Conservation (phyloP, 306 rosid species). For the Acacia melanoxylon region DNA sequence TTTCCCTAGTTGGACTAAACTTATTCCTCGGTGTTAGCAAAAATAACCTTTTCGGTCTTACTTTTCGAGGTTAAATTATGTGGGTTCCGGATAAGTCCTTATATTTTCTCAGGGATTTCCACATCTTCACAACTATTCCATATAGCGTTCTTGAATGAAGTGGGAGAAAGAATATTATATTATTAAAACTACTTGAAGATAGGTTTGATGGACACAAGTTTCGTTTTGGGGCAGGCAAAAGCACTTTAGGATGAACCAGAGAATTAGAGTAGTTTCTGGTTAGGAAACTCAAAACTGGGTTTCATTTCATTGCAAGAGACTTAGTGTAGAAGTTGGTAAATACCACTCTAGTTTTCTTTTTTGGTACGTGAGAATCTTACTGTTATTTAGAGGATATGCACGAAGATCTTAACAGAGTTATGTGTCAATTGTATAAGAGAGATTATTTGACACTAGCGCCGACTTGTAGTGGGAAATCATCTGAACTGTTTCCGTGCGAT, state of each 20-base stretch:
- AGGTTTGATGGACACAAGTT: constrained; percentile 50
- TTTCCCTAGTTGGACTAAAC: too few species aligned
- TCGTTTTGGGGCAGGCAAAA: constrained; percentile 27
- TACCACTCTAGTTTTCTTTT: not conserved
- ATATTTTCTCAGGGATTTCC: too few species aligned
- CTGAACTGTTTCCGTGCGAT: not conserved
- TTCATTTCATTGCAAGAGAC: not conserved
- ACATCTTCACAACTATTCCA: too few species aligned
- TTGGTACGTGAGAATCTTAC: too few species aligned
- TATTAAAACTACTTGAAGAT: constrained; percentile 67
- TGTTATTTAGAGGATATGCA: not conserved
- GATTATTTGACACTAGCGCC: not conserved
- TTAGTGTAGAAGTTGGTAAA: not conserved
- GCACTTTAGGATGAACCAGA: constrained; percentile 22
- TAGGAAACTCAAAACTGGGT: constrained; percentile 1
- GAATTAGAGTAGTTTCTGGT: constrained; percentile 4
- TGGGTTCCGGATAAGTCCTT: too few species aligned
- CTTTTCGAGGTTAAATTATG: too few species aligned
- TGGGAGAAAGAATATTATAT: too few species aligned
- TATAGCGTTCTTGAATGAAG: too few species aligned
- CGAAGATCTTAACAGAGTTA: not conserved
- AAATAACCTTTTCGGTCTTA: too few species aligned
- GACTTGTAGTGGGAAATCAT: not conserved
- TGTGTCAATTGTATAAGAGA: not conserved
- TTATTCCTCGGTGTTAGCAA: too few species aligned